A percentile compares a stretch with the other conserved stretches of the same genome.
phyloP scores from a whole-genome alignment of 257 asterid genomes.

The Solanum ossicruentum region DNA sequence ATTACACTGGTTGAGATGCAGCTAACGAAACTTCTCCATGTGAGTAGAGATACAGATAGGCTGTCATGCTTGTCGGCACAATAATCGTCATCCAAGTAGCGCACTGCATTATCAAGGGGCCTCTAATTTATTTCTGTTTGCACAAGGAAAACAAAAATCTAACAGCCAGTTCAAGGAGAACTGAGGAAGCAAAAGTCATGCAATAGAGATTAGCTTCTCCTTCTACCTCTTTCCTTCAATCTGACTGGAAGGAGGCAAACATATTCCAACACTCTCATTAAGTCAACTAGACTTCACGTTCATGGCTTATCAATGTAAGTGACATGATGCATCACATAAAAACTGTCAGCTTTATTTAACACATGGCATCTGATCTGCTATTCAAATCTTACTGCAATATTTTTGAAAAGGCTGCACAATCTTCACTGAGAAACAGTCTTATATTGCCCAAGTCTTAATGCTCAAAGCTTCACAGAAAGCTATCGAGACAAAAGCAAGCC shows the following conservation, averaged over 20 bases:
- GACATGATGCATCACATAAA: neutral
- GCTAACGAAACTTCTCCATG: slow-evolving; percentile 96
- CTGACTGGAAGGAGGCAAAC: neutral
- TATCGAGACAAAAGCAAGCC: neutral
- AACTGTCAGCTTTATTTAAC: neutral
- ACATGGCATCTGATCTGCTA: neutral
- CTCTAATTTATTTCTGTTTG: neutral
- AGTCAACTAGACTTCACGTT: neutral
- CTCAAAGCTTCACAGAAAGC: neutral
- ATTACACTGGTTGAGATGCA: slow-evolving; percentile 99
- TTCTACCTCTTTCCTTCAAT: neutral
- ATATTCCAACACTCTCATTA: neutral
- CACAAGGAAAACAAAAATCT: neutral
- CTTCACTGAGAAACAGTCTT: neutral
- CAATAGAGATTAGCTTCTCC: neutral
- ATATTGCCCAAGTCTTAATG: neutral
- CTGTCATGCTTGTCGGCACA: slow-evolving; percentile 98
- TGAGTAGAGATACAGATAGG: slow-evolving; percentile 92
- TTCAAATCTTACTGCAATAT: neutral
- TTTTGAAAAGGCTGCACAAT: neutral
- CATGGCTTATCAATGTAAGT: neutral
- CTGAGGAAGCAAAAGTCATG: neutral
- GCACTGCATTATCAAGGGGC: slow-evolving; percentile 44
- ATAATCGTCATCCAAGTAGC: slow-evolving; percentile 97
- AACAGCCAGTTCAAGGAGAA: neutral